Conservation (phyloP, 2,329 filamentous ascomycete species). For the Aspergillus unguis region DNA sequence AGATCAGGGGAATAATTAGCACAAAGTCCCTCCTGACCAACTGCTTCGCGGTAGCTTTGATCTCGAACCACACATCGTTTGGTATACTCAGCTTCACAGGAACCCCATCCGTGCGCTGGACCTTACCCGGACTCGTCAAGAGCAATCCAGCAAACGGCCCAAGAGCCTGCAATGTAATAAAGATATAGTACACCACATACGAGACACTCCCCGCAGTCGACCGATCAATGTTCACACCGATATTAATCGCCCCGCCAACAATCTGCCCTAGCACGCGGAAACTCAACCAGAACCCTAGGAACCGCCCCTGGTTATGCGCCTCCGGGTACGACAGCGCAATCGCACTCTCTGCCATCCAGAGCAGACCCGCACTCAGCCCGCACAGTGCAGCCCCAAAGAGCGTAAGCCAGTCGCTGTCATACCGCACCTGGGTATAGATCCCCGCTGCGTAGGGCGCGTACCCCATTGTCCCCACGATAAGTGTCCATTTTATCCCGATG, state of each 20-base stretch:
- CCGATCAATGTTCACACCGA: conserved; percentile 61
- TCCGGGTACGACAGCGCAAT: conserved; percentile 71
- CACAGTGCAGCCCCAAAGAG: conserved; percentile 67
- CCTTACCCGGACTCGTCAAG: conserved; percentile 58
- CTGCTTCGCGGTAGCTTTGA: conserved; percentile 56
- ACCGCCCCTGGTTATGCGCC: conserved; percentile 62
- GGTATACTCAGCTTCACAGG: conserved; percentile 59
- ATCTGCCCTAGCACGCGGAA: conserved; percentile 64
- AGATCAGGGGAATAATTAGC: conserved; percentile 64
- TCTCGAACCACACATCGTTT: conserved; percentile 56
- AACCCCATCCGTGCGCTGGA: conserved; percentile 64
- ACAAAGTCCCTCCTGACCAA: conserved; percentile 63
- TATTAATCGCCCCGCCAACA: conserved; percentile 67
- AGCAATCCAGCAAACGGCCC: conserved; percentile 64
- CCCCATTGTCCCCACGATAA: conserved; percentile 69
- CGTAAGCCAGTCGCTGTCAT: conserved; percentile 65
- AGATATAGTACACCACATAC: conserved; percentile 65
- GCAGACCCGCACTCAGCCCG: conserved; percentile 67
- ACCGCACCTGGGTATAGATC: conserved; percentile 69
- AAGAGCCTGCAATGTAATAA: conserved; percentile 66
- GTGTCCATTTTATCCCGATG: conserved; percentile 66
- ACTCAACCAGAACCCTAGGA: conserved; percentile 66
- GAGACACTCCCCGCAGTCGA: conserved; percentile 62
- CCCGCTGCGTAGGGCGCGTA: conserved; percentile 70
- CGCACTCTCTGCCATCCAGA: conserved; percentile 73